These are phyloP conservation scores for Penicillium brasilianum DNA, from an alignment of 2,329 filamentous ascomycete genomes.

Conservation along the genomic window DNA sequence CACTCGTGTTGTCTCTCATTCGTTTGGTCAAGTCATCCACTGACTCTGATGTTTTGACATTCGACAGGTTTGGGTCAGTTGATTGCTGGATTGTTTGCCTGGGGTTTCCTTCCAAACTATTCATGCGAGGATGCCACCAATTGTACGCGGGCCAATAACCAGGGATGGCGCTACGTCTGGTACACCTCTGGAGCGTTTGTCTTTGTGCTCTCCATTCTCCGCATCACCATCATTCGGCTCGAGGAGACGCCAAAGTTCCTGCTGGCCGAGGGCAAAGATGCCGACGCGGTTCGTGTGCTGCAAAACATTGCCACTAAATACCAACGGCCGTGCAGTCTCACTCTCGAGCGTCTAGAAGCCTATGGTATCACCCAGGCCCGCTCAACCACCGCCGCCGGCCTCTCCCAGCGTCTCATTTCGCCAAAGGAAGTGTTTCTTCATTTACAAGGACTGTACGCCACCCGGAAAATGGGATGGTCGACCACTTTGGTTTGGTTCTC, in stretches of 20 bases:
- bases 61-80: conserved; percentile 53
- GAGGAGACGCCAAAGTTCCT: conserved; percentile 64
- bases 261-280: conserved; percentile 59
- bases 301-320: conserved; percentile 58
- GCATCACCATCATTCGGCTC: conserved; percentile 60
- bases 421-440: conserved; percentile 52
- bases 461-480: conserved; percentile 63
- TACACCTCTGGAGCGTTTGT: conserved; percentile 59
- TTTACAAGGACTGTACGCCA: conserved; percentile 68
- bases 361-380: conserved; percentile 43
- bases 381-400: neutral
- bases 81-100: conserved; percentile 59
- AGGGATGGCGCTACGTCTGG: conserved; percentile 64
- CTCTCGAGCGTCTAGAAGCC: conserved; percentile 54
- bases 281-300: conserved; percentile 56
- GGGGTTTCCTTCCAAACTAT: conserved; percentile 57
- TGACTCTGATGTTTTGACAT: neutral
- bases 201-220: conserved; percentile 58
- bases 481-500: conserved; percentile 70
- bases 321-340: conserved; percentile 58
- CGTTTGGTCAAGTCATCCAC: neutral
- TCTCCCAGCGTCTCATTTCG: conserved; percentile 21
- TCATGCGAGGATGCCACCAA: conserved; percentile 52
- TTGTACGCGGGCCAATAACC: conserved; percentile 59
- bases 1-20: neutral